Evolutionary conservation across 768 basidiomycete genomes (phyloP).

Genomic region (Hirschioporus abietinus): DNA sequence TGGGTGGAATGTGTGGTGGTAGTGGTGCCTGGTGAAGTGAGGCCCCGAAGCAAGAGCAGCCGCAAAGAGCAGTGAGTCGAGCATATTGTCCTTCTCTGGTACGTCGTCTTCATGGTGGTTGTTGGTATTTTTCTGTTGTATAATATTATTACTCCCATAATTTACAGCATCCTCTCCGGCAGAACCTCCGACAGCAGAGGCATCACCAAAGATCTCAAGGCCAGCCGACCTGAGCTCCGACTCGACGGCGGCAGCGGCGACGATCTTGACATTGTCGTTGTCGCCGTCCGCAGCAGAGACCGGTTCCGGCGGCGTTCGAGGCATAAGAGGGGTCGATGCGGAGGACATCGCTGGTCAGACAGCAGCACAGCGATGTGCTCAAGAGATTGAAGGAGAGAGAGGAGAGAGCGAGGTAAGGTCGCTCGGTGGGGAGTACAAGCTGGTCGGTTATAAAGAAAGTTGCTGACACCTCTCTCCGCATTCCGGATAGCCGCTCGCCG

Average conservation of each 20-base stretch:
- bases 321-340: slow-evolving; percentile 4
- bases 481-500: background rate
- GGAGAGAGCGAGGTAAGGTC: background rate
- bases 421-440: background rate
- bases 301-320: background rate
- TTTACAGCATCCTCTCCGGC: background rate
- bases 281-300: background rate
- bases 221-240: background rate
- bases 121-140: background rate
- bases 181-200: background rate
- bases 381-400: background rate
- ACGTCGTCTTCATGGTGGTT: slow-evolving; percentile 26
- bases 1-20: slow-evolving; percentile 75
- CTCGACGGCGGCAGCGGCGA: background rate
- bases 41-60: slow-evolving; percentile 71
- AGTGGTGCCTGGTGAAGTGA: slow-evolving; percentile 80
- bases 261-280: background rate
- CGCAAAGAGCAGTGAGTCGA: slow-evolving; percentile 77
- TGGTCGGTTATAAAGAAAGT: background rate
- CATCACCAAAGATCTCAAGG: background rate
- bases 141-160: slow-evolving; percentile 1
- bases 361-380: slow-evolving; percentile 6
- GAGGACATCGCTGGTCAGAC: slow-evolving; percentile 7
- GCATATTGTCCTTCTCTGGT: slow-evolving; percentile 64
- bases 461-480: background rate